phyloP scores from a whole-genome alignment of 2,329 filamentous ascomycete genomes.

The Phaeosphaeriaceae sp. region DNA sequence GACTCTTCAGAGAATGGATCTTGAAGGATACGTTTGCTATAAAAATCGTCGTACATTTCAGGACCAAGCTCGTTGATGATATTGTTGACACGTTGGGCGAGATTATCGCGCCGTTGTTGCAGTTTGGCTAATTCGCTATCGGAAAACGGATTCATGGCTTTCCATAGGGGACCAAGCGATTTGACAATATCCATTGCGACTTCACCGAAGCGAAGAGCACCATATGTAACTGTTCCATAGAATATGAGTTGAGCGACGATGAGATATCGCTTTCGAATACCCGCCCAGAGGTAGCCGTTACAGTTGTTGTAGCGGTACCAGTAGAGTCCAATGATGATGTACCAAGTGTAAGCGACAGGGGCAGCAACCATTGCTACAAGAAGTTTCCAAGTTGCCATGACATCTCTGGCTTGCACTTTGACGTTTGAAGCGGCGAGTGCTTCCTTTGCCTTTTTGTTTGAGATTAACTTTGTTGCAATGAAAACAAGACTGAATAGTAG shows the following conservation, averaged over 20 bases:
- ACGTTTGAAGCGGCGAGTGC: slow-evolving; percentile 50
- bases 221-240: slow-evolving; percentile 89
- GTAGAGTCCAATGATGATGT: slow-evolving; percentile 39
- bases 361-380: slow-evolving; percentile 49
- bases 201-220: slow-evolving; percentile 91
- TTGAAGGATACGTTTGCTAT: slow-evolving; percentile 48
- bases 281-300: slow-evolving; percentile 79
- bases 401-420: slow-evolving; percentile 49
- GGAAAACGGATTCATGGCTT: slow-evolving; percentile 83
- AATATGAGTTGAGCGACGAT: slow-evolving; percentile 77
- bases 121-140: slow-evolving; percentile 84
- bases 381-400: slow-evolving; percentile 52
- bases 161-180: slow-evolving; percentile 83
- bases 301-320: slow-evolving; percentile 67
- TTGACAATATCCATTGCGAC: slow-evolving; percentile 99
- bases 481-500: slow-evolving; percentile 73
- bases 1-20: slow-evolving; percentile 37
- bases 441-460: slow-evolving; percentile 47
- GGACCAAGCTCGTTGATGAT: slow-evolving; percentile 95
- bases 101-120: slow-evolving; percentile 71
- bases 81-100: slow-evolving; percentile 84
- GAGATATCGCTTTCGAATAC: slow-evolving; percentile 69
- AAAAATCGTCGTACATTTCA: slow-evolving; percentile 92
- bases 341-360: slow-evolving; percentile 42
- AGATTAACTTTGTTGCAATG: slow-evolving; percentile 45